A percentile compares a stretch with the other conserved stretches of the same genome.
Conservation (phyloP, 306 rosid species). For the Quercus parvula region DNA sequence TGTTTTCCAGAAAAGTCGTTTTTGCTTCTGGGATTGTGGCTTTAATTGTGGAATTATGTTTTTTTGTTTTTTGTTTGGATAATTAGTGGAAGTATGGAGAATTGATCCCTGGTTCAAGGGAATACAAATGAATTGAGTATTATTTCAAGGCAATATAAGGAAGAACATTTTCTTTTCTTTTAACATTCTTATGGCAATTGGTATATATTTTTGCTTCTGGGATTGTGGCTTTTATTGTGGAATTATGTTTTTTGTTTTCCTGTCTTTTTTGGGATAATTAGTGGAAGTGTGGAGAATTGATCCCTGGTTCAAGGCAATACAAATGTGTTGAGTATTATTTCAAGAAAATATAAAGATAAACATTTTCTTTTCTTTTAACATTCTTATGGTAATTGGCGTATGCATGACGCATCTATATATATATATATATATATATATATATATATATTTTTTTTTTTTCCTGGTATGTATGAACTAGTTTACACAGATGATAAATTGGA, state of each 20-base stretch:
- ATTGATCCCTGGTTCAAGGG: too few species aligned
- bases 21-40: not conserved
- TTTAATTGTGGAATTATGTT: slow-evolving; percentile 13
- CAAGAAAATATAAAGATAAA: not conserved
- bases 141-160: not conserved
- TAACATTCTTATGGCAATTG: not conserved
- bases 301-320: too few species aligned
- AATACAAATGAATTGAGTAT: not conserved
- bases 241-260: slow-evolving; percentile 6
- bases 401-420: not conserved
- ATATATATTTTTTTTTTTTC: too few species aligned
- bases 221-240: not conserved
- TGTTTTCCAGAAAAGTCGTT: not conserved
- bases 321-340: not conserved
- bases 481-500: too few species aligned
- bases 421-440: too few species aligned
- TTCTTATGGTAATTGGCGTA: not conserved
- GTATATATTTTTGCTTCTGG: not conserved
- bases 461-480: too few species aligned
- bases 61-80: not conserved
- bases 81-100: too few species aligned
- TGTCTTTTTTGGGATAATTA: too few species aligned
- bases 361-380: not conserved
- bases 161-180: not conserved
- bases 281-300: too few species aligned